Evolutionary conservation across 108 stramenopile genomes (phyloP).

Genomic region (Skeletonema menzelii): DNA sequence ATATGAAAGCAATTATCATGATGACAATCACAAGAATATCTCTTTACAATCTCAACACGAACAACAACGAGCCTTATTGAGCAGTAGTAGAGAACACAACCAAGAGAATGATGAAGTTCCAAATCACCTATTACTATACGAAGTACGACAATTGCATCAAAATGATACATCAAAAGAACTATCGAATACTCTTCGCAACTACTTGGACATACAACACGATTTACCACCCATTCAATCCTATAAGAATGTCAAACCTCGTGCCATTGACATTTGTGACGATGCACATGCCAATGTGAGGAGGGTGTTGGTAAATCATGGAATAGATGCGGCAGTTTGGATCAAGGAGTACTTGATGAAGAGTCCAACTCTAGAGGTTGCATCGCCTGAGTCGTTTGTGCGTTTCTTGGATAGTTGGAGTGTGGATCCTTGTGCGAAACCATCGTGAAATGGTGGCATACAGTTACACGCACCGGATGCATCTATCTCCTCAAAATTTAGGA

Average conservation of each 20-base stretch:
- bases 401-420: constrained; percentile 34
- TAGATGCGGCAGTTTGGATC: constrained; percentile 46
- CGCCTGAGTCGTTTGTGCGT: constrained; percentile 11
- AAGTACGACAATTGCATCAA: constrained; percentile 36
- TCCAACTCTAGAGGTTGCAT: constrained; percentile 16
- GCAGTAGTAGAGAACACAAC: background rate
- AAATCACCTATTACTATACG: constrained; percentile 51
- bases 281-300: constrained; percentile 30
- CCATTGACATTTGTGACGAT: constrained; percentile 48
- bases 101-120: constrained; percentile 2
- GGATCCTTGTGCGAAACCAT: constrained; percentile 18
- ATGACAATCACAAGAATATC: background rate
- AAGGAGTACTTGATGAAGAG: constrained; percentile 26
- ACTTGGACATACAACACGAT: constrained; percentile 8
- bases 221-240: constrained; percentile 24
- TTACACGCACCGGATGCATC: too few species aligned
- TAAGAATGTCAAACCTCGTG: constrained; percentile 25
- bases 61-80: background rate
- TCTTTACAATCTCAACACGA: background rate
- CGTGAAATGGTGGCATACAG: too few species aligned
- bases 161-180: constrained; percentile 27
- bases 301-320: constrained; percentile 41
- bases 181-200: constrained; percentile 19
- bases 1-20: background rate
- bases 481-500: too few species aligned